Conservation (phyloP, 1,139 yeast genomes). For the Magnusiomyces suaveolens region DNA sequence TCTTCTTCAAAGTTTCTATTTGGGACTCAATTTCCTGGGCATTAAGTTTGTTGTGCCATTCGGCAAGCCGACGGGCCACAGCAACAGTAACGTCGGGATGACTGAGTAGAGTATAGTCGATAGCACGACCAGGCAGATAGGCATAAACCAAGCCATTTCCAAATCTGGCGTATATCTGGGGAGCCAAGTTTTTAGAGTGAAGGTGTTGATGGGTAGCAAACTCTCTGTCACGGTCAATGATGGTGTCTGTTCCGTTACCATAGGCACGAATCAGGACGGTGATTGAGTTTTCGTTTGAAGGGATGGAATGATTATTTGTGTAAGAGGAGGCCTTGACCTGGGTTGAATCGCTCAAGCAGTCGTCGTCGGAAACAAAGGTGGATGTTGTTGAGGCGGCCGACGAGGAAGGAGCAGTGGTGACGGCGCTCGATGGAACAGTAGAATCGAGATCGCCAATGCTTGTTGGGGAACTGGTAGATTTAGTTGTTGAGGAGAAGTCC, state of each 20-base stretch:
- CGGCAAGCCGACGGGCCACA: conserved; percentile 60
- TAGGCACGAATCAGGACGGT: conserved; percentile 56
- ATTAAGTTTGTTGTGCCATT: conserved; percentile 51
- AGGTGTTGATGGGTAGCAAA: conserved; percentile 61
- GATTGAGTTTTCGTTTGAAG: conserved; percentile 3
- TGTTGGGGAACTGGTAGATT: background rate
- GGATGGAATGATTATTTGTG: background rate
- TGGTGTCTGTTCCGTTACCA: conserved; percentile 65
- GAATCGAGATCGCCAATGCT: conserved; percentile 15
- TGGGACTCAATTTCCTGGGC: conserved; percentile 43
- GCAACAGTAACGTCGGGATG: conserved; percentile 42
- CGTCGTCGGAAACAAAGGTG: conserved; percentile 1
- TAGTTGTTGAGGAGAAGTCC: background rate
- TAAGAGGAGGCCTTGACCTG: background rate
- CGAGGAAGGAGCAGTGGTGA: background rate
- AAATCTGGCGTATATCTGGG: conserved; percentile 58
- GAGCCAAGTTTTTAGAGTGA: conserved; percentile 55
- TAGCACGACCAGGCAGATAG: conserved; percentile 54
- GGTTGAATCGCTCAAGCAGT: conserved; percentile 6
- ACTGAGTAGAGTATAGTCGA: conserved; percentile 48
- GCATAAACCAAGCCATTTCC: conserved; percentile 70
- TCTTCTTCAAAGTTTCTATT: conserved; percentile 23
- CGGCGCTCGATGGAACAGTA: background rate
- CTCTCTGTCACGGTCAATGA: conserved; percentile 69
- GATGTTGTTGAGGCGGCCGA: conserved; percentile 1